Evolutionary conservation across 2,329 filamentous ascomycete species (phyloP), one percentile per base, ranked within the genome.

Genomic region (Chaetomium globosum): DNA sequence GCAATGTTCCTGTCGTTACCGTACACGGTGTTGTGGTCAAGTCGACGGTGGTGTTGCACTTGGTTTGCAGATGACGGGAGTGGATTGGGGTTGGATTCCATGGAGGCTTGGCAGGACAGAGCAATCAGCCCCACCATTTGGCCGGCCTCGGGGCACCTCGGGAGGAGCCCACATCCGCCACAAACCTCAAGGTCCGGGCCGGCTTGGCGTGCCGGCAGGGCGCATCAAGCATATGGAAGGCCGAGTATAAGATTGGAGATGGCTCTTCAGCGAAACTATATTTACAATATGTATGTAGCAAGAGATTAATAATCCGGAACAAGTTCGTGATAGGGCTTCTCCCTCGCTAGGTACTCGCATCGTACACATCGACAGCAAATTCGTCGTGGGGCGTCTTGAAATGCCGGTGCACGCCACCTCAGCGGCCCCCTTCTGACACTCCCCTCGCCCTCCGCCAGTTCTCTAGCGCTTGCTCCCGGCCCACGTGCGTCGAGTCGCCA

Each of bases 381-480:
- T 36, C n/a, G 21, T 26, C 5, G 21, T 43, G 8, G 19, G 31
- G 19, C 26, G 33, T 49, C 13, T 16, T 4, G n/a, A 10, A 58
- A 26, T 28, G 30, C n/a, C 30, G 33, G 30, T 31, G 16, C 54
- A 33, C 31, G 21, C 43, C 19, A 2, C 13, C 16, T 52, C 43
- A 65, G 49, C 39, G 43, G 19, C 30, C 49, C n/a, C 28, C 55
- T 19, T 54, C 49, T 9, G 62, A 23, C 7, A 43, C 16, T 26
- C 33, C 52, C 54, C 28, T 65, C 4, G 55, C 59, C 53, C 36
- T 80, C 70, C 82, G 80, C 90, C 91, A 93, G 46, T 77, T 77
- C 68, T 85, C 82, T 55, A 92, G 74, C 1, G 87, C 88, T 65
- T 84, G 81, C 73, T 93, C 87, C 83, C 89, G 92, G 23, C 19